phyloP scores from a whole-genome alignment of 2,329 filamentous ascomycete species.

The Cladosporium sp. region DNA sequence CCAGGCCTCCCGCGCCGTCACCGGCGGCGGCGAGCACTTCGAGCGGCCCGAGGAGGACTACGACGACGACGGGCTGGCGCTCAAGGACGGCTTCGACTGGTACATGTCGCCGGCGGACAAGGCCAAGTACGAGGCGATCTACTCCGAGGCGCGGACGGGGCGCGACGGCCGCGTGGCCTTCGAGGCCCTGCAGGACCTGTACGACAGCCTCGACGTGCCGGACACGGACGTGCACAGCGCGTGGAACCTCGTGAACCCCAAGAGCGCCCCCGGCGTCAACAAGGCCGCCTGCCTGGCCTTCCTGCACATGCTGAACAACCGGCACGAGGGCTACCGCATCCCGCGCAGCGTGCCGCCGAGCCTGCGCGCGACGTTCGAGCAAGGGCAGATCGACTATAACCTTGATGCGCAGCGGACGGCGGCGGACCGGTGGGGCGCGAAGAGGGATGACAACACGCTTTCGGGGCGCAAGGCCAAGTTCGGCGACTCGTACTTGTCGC shows the following conservation, averaged over 20 bases:
- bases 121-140: slow-evolving; percentile 94
- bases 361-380: slow-evolving; percentile 86
- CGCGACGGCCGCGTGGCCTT: slow-evolving; percentile 69
- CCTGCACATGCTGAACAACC: slow-evolving; percentile 91
- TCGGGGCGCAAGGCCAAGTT: slow-evolving; percentile 95
- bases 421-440: slow-evolving; percentile 70
- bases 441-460: slow-evolving; percentile 69
- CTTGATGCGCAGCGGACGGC: slow-evolving; percentile 58
- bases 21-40: slow-evolving; percentile 72
- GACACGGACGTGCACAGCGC: slow-evolving; percentile 79
- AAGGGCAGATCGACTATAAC: slow-evolving; percentile 95
- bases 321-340: slow-evolving; percentile 91
- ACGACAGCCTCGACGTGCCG: slow-evolving; percentile 69
- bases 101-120: slow-evolving; percentile 95
- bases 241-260: slow-evolving; percentile 97
- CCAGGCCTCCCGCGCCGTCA: slow-evolving; percentile 72
- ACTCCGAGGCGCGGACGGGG: slow-evolving; percentile 81
- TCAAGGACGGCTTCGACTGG: slow-evolving; percentile 98
- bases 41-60: slow-evolving; percentile 74
- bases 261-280: slow-evolving; percentile 72
- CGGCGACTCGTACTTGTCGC: slow-evolving; percentile 90
- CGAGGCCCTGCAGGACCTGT: slow-evolving; percentile 71
- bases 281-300: slow-evolving; percentile 94
- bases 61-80: slow-evolving; percentile 67
- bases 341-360: slow-evolving; percentile 85